Evolutionary conservation across 495 filamentous ascomycete genomes (phyloP), one percentile per base, ranked within the genome.

Genomic region (Talaromyces liani): DNA sequence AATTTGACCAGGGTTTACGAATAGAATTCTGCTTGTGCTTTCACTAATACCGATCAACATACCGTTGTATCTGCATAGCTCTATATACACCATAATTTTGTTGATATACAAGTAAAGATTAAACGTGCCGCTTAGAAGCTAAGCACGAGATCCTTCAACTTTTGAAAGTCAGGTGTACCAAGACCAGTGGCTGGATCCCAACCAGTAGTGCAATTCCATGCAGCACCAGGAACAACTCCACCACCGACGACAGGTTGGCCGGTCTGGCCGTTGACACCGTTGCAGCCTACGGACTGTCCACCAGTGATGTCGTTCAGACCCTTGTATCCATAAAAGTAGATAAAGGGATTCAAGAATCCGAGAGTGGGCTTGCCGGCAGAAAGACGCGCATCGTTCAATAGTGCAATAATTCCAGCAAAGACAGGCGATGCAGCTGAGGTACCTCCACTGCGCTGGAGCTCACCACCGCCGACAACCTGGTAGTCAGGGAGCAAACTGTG

Each of bases 301-400:
- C 68, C 58, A 3, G 77, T 78, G 56, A 93, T 84, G 66, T 93
- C 90, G 14, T 81, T 90, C 59, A 91, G 74, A 0, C 77, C 86
- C 9, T 72, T 63, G 49, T 73, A 71, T 10, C 77, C 85, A 6
- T 65, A 72, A 9, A 75, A 74, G 73, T 91, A 92, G 29, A 92
- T 67, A 86, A 86, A 90, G 0, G 88, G 89, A 70, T 93, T 92
- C 34, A 91, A 67, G 77, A 91, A 92, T 0, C 90, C 90, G 60
- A 92, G 69, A 0, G 82, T 73, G 0, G 83, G 75, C 67, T 84
- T 72, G 22, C 82, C 82, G 18, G 76, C 77, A 1, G 79, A 72
- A 45, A 87, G 72, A 1, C 87, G 78, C 0, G 85, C 88, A 65
- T 88, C 87, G 64, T 92, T 91, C 45, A 92, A 76, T 18, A 91